Evolutionary conservation across 2,329 filamentous ascomycete genomes (phyloP).

Genomic region (Talaromyces sp.): DNA sequence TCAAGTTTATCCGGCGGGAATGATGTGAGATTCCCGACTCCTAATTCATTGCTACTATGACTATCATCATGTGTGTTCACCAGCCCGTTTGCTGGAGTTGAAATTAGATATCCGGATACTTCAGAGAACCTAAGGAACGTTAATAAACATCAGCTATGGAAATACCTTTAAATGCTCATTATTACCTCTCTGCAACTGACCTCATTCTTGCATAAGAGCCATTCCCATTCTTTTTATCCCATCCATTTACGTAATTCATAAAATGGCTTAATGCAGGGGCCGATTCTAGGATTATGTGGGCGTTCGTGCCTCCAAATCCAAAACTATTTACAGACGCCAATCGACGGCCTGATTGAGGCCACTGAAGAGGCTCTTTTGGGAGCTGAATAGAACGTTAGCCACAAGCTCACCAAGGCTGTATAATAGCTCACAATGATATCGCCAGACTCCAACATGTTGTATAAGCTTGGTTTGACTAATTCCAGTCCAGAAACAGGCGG

Average conservation of each 20-base stretch:
- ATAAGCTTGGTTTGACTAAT: not conserved
- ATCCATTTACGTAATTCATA: slow-evolving; percentile 19
- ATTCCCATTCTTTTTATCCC: slow-evolving; percentile 27
- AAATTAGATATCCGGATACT: not conserved
- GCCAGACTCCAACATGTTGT: not conserved
- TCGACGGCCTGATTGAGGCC: slow-evolving; percentile 3
- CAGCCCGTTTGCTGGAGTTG: not conserved
- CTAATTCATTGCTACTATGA: not conserved
- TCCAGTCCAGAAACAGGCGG: slow-evolving; percentile 24
- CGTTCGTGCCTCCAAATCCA: slow-evolving; percentile 40
- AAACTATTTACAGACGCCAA: slow-evolving; percentile 42
- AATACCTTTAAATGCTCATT: not conserved
- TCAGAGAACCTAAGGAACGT: not conserved
- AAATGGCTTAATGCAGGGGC: not conserved
- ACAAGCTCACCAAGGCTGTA: not conserved
- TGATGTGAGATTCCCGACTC: not conserved
- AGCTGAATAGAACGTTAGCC: not conserved
- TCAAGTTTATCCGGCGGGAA: slow-evolving; percentile 27
- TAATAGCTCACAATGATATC: not conserved
- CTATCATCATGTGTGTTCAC: not conserved
- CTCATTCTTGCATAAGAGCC: not conserved
- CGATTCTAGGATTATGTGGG: slow-evolving; percentile 27
- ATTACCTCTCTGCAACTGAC: not conserved
- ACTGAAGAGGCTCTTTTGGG: not conserved
- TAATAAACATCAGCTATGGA: not conserved